phyloP scores from a whole-genome alignment of 140 eudicot genomes.

The Erigeron philadelphicus region DNA sequence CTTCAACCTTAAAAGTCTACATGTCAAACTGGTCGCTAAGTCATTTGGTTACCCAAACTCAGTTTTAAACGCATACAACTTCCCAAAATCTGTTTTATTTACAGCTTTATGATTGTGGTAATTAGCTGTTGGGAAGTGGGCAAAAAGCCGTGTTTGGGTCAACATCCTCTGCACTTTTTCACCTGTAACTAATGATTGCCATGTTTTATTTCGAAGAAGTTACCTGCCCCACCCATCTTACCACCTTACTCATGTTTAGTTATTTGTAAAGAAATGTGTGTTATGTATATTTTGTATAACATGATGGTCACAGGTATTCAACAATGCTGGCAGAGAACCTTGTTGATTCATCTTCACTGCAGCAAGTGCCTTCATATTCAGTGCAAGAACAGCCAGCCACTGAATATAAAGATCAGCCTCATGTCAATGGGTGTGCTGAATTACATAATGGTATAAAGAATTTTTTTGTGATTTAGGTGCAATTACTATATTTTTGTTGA shows the following conservation, averaged over 20 bases:
- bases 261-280: background rate
- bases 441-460: slow-evolving; percentile 46
- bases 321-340: slow-evolving; percentile 99
- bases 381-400: slow-evolving; percentile 39
- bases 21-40: too few species aligned
- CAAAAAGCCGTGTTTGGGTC: too few species aligned
- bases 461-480: background rate
- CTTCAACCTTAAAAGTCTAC: too few species aligned
- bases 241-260: background rate
- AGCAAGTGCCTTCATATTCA: slow-evolving; percentile 27
- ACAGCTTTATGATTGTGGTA: too few species aligned
- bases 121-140: background rate
- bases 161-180: background rate
- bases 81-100: background rate
- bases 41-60: too few species aligned
- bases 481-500: slow-evolving; percentile 9
- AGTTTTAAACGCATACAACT: background rate
- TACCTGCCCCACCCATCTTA: background rate
- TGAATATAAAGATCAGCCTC: slow-evolving; percentile 38
- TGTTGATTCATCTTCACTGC: slow-evolving; percentile 46
- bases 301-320: slow-evolving; percentile 63
- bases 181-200: background rate
- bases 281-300: background rate
- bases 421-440: slow-evolving; percentile 31
- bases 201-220: background rate